Evolutionary conservation across 768 basidiomycete genomes (phyloP).

Genomic region (Leccinum ochraceum): DNA sequence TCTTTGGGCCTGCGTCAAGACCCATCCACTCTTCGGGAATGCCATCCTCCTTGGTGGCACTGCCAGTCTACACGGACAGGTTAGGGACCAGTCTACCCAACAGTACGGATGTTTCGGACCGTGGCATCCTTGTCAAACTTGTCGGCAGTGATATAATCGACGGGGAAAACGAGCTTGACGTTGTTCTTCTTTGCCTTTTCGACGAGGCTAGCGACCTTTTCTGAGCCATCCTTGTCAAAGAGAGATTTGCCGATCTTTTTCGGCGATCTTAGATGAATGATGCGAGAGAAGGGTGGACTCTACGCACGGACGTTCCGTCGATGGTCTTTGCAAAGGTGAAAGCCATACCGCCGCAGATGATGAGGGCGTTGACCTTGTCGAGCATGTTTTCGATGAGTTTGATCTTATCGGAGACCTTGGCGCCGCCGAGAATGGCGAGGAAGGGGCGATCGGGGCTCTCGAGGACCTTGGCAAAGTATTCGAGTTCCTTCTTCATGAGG

Average conservation of each 20-base stretch:
- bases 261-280: conserved; percentile 7
- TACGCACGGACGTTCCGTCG: conserved; percentile 67
- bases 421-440: conserved; percentile 97
- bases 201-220: conserved; percentile 80
- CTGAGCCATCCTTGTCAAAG: conserved; percentile 85
- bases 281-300: neutral
- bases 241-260: conserved; percentile 87
- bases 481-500: conserved; percentile 98
- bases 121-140: conserved; percentile 93
- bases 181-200: conserved; percentile 91
- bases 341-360: conserved; percentile 98
- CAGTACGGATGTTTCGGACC: conserved; percentile 40
- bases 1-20: conserved; percentile 88
- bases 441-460: conserved; percentile 94
- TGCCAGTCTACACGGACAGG: conserved; percentile 51
- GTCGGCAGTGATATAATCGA: conserved; percentile 92
- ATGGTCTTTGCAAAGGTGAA: conserved; percentile 99
- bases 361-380: conserved; percentile 96
- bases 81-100: conserved; percentile 5
- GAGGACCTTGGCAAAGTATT: conserved; percentile 97
- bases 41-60: conserved; percentile 78
- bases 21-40: conserved; percentile 96
- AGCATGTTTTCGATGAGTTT: conserved; percentile 99
- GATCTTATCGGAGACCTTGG: conserved; percentile 99
- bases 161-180: conserved; percentile 93